Conservation (phyloP, 345 rosid species). For the Leavenworthia alabamica region DNA sequence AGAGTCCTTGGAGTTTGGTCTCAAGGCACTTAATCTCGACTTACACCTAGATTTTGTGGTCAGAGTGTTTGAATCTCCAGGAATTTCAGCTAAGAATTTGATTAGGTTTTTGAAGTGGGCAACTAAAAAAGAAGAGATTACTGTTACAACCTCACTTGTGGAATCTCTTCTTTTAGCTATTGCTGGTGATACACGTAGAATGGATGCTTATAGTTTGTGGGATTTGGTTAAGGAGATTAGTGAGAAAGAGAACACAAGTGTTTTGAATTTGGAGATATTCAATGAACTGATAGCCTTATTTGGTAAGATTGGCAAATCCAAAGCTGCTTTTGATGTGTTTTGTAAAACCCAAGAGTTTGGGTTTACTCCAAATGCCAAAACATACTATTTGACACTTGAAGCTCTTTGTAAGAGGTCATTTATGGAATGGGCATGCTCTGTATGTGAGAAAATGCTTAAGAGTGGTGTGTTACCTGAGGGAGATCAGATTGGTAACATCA, state of each 20-base stretch:
- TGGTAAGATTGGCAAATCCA: slow-evolving; percentile 59
- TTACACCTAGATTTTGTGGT: slow-evolving; percentile 45
- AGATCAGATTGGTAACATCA: slow-evolving; percentile 51
- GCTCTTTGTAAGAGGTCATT: slow-evolving; percentile 50
- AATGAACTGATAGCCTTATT: slow-evolving; percentile 62
- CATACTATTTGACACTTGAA: slow-evolving; percentile 56
- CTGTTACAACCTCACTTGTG: slow-evolving; percentile 32
- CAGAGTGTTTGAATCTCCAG: slow-evolving; percentile 52
- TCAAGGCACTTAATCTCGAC: slow-evolving; percentile 38
- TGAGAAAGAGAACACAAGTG: slow-evolving; percentile 22
- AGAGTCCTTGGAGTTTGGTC: slow-evolving; percentile 48
- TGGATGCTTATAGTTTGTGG: slow-evolving; percentile 58
- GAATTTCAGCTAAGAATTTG: slow-evolving; percentile 46
- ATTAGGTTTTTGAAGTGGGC: slow-evolving; percentile 64
- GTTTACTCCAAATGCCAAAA: slow-evolving; percentile 42
- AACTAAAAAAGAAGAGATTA: slow-evolving; percentile 28
- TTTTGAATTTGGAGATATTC: slow-evolving; percentile 43
- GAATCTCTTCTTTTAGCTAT: slow-evolving; percentile 46
- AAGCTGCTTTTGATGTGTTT: slow-evolving; percentile 68
- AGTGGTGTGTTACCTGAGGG: slow-evolving; percentile 43
- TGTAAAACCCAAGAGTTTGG: slow-evolving; percentile 51
- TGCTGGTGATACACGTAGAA: slow-evolving; percentile 36
- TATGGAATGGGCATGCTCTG: slow-evolving; percentile 49
- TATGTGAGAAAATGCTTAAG: slow-evolving; percentile 67
- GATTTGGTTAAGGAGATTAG: slow-evolving; percentile 60